A percentile compares a stretch with the other conserved stretches of the same genome.
Conservation (phyloP, 2,329 filamentous ascomycete genomes). For the Colletotrichum sp. region DNA sequence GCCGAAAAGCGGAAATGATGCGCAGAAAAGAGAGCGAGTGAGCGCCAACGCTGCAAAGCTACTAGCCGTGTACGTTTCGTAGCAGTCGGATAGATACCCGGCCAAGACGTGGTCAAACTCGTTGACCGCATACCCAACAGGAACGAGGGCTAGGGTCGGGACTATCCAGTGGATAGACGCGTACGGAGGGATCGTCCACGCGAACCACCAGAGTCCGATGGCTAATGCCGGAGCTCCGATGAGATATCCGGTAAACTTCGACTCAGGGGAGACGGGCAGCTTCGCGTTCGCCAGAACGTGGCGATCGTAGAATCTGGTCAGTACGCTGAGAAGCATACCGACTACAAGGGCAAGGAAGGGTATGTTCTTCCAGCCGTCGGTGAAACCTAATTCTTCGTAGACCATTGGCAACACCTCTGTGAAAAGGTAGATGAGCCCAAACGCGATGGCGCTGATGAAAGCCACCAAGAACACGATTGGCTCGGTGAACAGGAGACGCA, state of each 20-base stretch:
- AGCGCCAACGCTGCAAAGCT: neutral
- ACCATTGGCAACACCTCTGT: neutral
- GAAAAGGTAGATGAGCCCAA: constrained; percentile 6
- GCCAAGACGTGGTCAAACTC: constrained; percentile 38
- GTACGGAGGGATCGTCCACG: constrained; percentile 49
- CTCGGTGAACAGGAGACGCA: neutral
- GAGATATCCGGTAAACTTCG: constrained; percentile 34
- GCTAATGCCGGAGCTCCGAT: constrained; percentile 47
- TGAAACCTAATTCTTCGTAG: neutral
- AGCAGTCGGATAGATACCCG: constrained; percentile 2
- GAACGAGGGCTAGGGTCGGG: constrained; percentile 41
- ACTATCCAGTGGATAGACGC: constrained; percentile 38
- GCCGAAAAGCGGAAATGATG: neutral
- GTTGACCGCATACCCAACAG: constrained; percentile 51
- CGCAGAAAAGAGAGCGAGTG: neutral
- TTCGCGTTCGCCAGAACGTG: neutral
- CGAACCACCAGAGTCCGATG: constrained; percentile 48
- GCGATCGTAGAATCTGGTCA: constrained; percentile 1
- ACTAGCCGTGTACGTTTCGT: neutral
- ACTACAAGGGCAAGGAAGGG: neutral
- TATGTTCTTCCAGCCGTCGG: neutral
- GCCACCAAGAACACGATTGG: constrained; percentile 1
- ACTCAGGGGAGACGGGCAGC: constrained; percentile 13
- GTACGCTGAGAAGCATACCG: neutral
- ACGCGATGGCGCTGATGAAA: neutral